Conservation (phyloP, 495 filamentous ascomycete species). For the Sordaria brevicollis region DNA sequence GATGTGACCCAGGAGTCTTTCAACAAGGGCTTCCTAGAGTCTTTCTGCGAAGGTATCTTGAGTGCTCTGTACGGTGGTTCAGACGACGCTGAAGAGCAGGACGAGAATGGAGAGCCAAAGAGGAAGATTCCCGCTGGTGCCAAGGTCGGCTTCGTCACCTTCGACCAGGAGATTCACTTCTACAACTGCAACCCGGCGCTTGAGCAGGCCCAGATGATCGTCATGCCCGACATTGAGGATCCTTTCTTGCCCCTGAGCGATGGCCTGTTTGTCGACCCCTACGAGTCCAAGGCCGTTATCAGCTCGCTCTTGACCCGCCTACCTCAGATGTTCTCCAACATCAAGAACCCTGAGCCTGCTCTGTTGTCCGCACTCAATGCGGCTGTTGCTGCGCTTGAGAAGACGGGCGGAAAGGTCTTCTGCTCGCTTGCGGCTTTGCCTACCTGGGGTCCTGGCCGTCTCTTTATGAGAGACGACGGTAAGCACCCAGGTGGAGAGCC, state of each 20-base stretch:
- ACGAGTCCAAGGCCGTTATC: slow-evolving; percentile 83
- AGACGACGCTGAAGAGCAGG: slow-evolving; percentile 35
- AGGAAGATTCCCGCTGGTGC: slow-evolving; percentile 62
- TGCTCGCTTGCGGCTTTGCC: slow-evolving; percentile 77
- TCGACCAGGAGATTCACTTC: slow-evolving; percentile 91
- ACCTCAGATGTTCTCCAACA: slow-evolving; percentile 71
- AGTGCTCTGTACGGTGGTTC: slow-evolving; percentile 68
- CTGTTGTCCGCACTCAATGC: slow-evolving; percentile 76
- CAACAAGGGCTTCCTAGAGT: slow-evolving; percentile 81
- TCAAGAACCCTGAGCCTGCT: slow-evolving; percentile 83
- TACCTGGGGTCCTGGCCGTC: slow-evolving; percentile 77
- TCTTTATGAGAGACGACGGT: slow-evolving; percentile 78
- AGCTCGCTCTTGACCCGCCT: slow-evolving; percentile 70
- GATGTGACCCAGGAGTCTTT: slow-evolving; percentile 86
- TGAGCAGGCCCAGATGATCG: slow-evolving; percentile 92
- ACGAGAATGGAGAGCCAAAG: slow-evolving; percentile 47
- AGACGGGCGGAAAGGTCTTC: slow-evolving; percentile 86
- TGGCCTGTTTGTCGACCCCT: slow-evolving; percentile 90
- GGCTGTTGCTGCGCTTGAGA: slow-evolving; percentile 66
- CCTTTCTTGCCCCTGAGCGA: slow-evolving; percentile 90
- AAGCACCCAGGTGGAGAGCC: slow-evolving; percentile 79
- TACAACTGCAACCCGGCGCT: slow-evolving; percentile 80
- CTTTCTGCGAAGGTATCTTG: slow-evolving; percentile 82
- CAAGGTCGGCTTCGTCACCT: slow-evolving; percentile 92
- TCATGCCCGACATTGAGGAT: slow-evolving; percentile 96